phyloP scores from a whole-genome alignment of 441 rosid genomes.

The Populus trichocarpa region DNA sequence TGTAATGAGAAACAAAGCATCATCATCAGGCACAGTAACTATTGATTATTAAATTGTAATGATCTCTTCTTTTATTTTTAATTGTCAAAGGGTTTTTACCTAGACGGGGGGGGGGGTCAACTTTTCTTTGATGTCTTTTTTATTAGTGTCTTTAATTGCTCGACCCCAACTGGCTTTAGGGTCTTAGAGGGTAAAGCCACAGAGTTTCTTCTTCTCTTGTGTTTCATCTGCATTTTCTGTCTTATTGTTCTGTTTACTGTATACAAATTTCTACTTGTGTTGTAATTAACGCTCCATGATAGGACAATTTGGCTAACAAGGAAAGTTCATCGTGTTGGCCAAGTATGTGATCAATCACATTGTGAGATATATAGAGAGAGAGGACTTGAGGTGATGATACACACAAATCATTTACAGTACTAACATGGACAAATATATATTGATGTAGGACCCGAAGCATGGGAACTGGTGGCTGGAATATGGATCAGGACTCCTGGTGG shows the following conservation, averaged over 20 bases:
- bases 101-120: constrained; percentile 17
- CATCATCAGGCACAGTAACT: neutral
- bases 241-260: neutral
- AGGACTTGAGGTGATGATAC: neutral
- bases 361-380: neutral
- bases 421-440: neutral
- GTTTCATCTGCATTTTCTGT: neutral
- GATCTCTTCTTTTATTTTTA: constrained; percentile 18
- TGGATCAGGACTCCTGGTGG: constrained; percentile 82
- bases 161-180: constrained; percentile 17
- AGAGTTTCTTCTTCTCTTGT: neutral
- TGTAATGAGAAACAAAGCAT: neutral
- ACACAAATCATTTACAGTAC: neutral
- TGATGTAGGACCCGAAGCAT: constrained; percentile 88
- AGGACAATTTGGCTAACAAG: constrained; percentile 7
- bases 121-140: constrained; percentile 7
- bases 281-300: neutral
- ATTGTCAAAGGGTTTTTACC: constrained; percentile 20
- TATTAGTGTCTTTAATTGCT: constrained; percentile 16
- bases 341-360: constrained; percentile 4
- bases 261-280: neutral
- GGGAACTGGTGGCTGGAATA: constrained; percentile 99
- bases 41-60: constrained; percentile 19
- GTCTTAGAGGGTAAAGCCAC: constrained; percentile 1
- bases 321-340: constrained; percentile 4